Percentiles rank a stretch among this genome's conserved stretches.
These are phyloP conservation scores for Microthlaspi erraticum DNA, from an alignment of 345 rosid genomes.

Conservation along the genomic window DNA sequence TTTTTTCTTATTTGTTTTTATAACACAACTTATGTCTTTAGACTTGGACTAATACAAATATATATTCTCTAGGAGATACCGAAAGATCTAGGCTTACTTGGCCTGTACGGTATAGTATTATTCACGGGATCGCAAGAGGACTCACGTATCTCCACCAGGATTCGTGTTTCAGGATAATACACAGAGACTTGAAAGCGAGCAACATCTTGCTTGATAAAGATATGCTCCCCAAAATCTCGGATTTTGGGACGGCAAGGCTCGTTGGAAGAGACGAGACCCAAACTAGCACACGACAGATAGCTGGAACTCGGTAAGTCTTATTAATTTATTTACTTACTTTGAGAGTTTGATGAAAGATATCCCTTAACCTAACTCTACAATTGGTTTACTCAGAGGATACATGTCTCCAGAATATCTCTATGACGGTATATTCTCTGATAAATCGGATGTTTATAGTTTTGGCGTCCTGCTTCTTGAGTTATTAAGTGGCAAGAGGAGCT, in stretches of 20 bases:
- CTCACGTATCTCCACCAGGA: neutral
- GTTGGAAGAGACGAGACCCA: neutral
- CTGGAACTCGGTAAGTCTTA: neutral
- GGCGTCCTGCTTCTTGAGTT: neutral
- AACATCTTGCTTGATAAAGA: conserved; percentile 10
- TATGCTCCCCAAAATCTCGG: neutral
- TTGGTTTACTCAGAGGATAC: neutral
- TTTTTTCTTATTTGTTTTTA: neutral
- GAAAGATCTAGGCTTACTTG: neutral
- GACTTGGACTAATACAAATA: neutral
- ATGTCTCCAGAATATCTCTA: neutral
- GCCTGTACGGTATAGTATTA: neutral
- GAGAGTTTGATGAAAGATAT: too few species aligned
- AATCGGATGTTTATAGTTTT: neutral
- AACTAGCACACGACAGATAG: neutral
- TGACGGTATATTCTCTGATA: neutral
- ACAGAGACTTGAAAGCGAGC: conserved; percentile 6
- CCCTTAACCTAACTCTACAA: too few species aligned
- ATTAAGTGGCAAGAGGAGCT: conserved; percentile 9
- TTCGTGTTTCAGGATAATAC: neutral
- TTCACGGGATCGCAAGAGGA: neutral
- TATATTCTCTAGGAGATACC: neutral
- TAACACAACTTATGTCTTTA: neutral
- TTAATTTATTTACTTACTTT: too few species aligned
- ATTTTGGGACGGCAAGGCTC: conserved; percentile 1